A percentile compares a stretch with the other conserved stretches of the same genome.
Conservation (phyloP, 2,329 filamentous ascomycete genomes). For the Pyrenophora teres region DNA sequence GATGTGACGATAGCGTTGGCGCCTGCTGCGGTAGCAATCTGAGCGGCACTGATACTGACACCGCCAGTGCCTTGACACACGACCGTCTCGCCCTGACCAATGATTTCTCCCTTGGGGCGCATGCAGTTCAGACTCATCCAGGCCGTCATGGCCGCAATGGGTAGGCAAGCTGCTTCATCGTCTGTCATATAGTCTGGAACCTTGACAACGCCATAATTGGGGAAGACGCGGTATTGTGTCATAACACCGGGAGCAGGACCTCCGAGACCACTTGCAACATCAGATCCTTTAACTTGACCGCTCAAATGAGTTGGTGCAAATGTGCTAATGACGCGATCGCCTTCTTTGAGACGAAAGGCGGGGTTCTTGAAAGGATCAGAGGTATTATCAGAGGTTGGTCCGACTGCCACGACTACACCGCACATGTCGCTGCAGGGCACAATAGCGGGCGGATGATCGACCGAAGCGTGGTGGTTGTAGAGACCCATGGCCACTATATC, state of each 20-base stretch:
- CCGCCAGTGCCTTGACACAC: slow-evolving; percentile 54
- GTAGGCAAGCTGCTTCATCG: slow-evolving; percentile 64
- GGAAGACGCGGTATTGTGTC: slow-evolving; percentile 64
- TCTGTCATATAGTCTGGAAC: slow-evolving; percentile 62
- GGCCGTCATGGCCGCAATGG: slow-evolving; percentile 66
- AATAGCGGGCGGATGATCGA: slow-evolving; percentile 51
- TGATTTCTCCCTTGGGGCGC: slow-evolving; percentile 58
- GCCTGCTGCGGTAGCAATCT: slow-evolving; percentile 51
- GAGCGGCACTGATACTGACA: slow-evolving; percentile 48
- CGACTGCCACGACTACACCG: slow-evolving; percentile 61
- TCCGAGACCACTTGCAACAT: slow-evolving; percentile 64
- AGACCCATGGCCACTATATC: slow-evolving; percentile 65
- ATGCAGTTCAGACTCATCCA: slow-evolving; percentile 69
- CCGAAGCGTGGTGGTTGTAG: slow-evolving; percentile 68
- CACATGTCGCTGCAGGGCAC: slow-evolving; percentile 75
- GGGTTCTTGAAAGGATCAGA: slow-evolving; percentile 53
- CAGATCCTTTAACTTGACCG: slow-evolving; percentile 62
- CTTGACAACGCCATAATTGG: slow-evolving; percentile 59
- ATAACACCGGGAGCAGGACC: slow-evolving; percentile 64
- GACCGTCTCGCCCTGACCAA: slow-evolving; percentile 48
- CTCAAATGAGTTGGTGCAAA: slow-evolving; percentile 63
- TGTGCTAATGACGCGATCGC: slow-evolving; percentile 69
- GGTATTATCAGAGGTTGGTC: slow-evolving; percentile 46
- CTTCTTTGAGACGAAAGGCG: slow-evolving; percentile 44
- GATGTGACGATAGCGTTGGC: slow-evolving; percentile 62